Evolutionary conservation across 805 yeast species (phyloP).

Genomic region (Kazachstania martiniae): DNA sequence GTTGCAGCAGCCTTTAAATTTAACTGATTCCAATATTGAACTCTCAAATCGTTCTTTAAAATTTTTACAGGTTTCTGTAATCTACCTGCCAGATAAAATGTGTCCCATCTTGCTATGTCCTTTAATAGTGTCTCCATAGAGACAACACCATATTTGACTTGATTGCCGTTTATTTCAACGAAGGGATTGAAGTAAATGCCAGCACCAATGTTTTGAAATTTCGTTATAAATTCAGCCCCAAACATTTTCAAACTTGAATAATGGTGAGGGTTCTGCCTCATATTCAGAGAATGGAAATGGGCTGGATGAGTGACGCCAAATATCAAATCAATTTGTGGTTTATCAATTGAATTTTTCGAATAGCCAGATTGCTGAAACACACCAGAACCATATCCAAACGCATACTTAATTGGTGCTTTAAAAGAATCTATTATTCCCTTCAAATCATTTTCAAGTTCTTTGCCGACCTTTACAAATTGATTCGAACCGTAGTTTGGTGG

Average conservation of each 20-base stretch:
- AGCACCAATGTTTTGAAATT: slow-evolving; percentile 63
- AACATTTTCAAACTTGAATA: slow-evolving; percentile 58
- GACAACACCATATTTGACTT: slow-evolving; percentile 81
- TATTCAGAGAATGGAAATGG: slow-evolving; percentile 68
- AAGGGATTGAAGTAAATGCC: slow-evolving; percentile 93
- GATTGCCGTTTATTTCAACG: slow-evolving; percentile 47
- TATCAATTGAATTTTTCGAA: slow-evolving; percentile 11
- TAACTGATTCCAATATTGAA: slow-evolving; percentile 58
- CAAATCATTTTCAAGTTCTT: slow-evolving; percentile 35
- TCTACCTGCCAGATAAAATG: slow-evolving; percentile 83
- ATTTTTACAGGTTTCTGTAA: slow-evolving; percentile 88
- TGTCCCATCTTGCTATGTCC: slow-evolving; percentile 77
- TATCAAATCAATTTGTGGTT: slow-evolving; percentile 77
- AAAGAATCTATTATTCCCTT: slow-evolving; percentile 43
- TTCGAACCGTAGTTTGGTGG: slow-evolving; percentile 52
- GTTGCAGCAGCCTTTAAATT: slow-evolving; percentile 73
- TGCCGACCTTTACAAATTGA: slow-evolving; percentile 41
- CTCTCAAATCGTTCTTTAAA: slow-evolving; percentile 50
- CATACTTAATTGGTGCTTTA: slow-evolving; percentile 60
- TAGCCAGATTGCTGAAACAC: slow-evolving; percentile 71
- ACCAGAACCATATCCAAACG: slow-evolving; percentile 94
- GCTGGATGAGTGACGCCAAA: slow-evolving; percentile 67
- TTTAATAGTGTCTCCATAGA: slow-evolving; percentile 46
- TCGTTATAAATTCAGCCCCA: slow-evolving; percentile 48
- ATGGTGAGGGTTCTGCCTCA: slow-evolving; percentile 58